phyloP scores from a whole-genome alignment of 345 rosid genomes.

The Rhizophora mangle region DNA sequence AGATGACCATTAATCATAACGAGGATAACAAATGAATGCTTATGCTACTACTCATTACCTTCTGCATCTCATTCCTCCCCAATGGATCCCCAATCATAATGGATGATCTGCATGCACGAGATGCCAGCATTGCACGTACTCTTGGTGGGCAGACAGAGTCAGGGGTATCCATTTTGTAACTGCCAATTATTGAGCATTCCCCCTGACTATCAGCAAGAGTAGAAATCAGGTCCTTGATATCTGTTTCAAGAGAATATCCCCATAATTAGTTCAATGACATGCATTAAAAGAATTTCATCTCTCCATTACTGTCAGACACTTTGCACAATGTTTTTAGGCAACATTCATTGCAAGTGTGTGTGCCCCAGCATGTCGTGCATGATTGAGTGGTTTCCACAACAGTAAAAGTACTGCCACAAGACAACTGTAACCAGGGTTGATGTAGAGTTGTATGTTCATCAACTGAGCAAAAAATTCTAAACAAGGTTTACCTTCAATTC shows the following conservation, averaged over 20 bases:
- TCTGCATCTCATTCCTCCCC: conserved; percentile 77
- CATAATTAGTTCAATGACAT: no score
- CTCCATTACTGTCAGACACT: background rate
- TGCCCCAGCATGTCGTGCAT: no score
- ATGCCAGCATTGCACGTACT: conserved; percentile 91
- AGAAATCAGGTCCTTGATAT: conserved; percentile 85
- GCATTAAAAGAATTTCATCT: background rate
- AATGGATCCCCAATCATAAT: conserved; percentile 89
- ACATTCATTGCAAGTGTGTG: no score
- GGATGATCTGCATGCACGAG: conserved; percentile 89
- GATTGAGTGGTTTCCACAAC: no score
- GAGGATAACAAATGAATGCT: background rate
- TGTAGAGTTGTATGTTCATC: background rate
- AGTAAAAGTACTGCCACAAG: background rate
- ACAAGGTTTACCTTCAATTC: conserved; percentile 64
- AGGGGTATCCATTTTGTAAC: conserved; percentile 65
- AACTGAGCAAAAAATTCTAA: background rate
- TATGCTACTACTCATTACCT: conserved; percentile 40
- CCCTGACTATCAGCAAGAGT: conserved; percentile 75
- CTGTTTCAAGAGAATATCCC: conserved; percentile 36
- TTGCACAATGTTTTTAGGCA: no score
- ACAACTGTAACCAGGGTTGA: background rate
- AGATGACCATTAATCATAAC: background rate
- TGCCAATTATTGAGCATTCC: conserved; percentile 71
- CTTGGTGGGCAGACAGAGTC: conserved; percentile 85